A percentile compares a stretch with the other conserved stretches of the same genome.
Evolutionary conservation across 1,139 yeast species (phyloP).

Genomic region (Taiozyma onychis): DNA sequence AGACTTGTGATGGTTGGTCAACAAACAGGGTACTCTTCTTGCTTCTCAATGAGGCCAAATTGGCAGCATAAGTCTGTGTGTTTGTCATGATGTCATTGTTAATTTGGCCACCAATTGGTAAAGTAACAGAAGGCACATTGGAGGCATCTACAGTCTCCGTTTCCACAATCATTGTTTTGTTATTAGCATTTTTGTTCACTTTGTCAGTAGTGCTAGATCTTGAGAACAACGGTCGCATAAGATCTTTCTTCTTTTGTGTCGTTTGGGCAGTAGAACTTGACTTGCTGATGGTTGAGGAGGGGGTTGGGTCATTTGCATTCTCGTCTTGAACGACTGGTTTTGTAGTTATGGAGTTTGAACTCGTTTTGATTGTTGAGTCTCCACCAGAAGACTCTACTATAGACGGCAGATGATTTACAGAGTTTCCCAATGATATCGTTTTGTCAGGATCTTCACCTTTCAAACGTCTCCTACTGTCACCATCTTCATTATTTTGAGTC

Average conservation of each 20-base stretch:
- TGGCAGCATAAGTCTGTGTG: constrained; percentile 12
- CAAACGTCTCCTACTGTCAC: not conserved
- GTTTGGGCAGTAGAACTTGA: not conserved
- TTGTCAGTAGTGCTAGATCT: constrained; percentile 22
- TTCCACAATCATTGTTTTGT: constrained; percentile 24
- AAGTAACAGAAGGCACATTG: constrained; percentile 18
- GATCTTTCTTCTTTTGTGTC: constrained; percentile 15
- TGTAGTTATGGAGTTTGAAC: not conserved
- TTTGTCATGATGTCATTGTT: constrained; percentile 15
- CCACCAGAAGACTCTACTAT: not conserved
- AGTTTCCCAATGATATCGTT: not conserved
- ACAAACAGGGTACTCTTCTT: constrained; percentile 20
- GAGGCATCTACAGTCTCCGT: constrained; percentile 25
- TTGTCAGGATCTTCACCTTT: not conserved
- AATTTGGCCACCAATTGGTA: constrained; percentile 19
- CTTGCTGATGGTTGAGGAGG: not conserved
- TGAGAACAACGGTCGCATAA: constrained; percentile 20
- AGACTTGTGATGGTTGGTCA: constrained; percentile 12
- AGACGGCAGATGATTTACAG: not conserved
- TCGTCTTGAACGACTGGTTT: not conserved
- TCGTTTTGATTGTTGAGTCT: not conserved
- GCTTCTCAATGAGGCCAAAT: constrained; percentile 20
- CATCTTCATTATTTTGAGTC: not conserved
- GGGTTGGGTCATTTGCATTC: not conserved
- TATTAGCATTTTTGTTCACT: constrained; percentile 8